phyloP scores from a whole-genome alignment of 2,329 filamentous ascomycete species.

The Sporothrix dimorphospora region DNA sequence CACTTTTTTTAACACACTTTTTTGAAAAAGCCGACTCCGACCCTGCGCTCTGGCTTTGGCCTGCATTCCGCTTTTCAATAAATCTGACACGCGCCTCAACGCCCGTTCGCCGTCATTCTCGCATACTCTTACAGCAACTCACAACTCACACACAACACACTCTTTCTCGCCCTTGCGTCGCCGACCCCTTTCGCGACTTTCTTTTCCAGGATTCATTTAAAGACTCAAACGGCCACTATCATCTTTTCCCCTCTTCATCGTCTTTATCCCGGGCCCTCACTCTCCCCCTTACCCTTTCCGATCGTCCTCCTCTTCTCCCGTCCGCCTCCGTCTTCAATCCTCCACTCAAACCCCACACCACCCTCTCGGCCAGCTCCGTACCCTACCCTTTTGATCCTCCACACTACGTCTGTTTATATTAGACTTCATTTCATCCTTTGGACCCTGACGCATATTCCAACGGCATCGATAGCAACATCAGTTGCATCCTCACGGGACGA shows the following conservation, averaged over 20 bases:
- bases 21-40: not conserved
- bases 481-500: not conserved
- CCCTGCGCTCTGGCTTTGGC: not conserved
- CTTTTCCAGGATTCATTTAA: not conserved
- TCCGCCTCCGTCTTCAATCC: not conserved
- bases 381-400: not conserved
- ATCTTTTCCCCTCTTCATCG: not conserved
- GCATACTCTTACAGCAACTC: not conserved
- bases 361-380: slow-evolving; percentile 28
- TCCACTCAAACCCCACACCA: slow-evolving; percentile 26
- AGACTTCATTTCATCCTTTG: slow-evolving; percentile 15
- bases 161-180: not conserved
- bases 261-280: not conserved
- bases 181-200: not conserved
- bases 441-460: not conserved
- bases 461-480: not conserved
- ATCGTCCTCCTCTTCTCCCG: not conserved
- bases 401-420: slow-evolving; percentile 21
- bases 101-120: not conserved
- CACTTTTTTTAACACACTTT: not conserved
- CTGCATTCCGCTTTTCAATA: not conserved
- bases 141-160: not conserved
- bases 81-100: slow-evolving; percentile 13
- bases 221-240: not conserved
- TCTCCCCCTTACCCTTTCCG: not conserved